Conservation (phyloP, 352 stramenopile genomes). For the Globisporangium irregulare region DNA sequence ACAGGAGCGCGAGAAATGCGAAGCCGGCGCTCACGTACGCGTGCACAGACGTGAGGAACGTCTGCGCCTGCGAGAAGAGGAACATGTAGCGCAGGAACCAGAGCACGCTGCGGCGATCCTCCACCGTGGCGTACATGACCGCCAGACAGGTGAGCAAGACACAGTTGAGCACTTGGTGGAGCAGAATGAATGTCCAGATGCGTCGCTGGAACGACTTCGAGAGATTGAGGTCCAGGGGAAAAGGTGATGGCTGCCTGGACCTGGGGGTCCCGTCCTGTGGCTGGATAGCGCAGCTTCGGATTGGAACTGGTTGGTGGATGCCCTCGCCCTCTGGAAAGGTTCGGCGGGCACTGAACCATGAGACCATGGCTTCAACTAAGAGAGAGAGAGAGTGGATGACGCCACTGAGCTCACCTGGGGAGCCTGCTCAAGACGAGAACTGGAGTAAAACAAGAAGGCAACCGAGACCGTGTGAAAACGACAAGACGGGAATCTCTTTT, state of each 20-base stretch:
- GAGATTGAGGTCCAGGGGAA: background rate
- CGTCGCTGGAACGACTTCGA: background rate
- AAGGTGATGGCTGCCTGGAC: background rate
- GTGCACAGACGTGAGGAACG: background rate
- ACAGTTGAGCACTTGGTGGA: conserved; percentile 3
- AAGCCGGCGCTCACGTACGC: background rate
- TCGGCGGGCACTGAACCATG: background rate
- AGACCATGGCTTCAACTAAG: background rate
- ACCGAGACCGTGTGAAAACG: too few relatives aligned
- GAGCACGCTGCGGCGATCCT: background rate
- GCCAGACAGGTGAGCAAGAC: background rate
- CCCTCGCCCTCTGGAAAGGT: background rate
- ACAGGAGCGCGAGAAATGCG: background rate
- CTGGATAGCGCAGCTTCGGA: background rate
- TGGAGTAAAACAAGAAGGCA: too few relatives aligned
- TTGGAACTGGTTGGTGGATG: background rate
- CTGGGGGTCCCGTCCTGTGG: background rate
- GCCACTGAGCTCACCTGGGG: too few relatives aligned
- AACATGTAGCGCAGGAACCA: conserved; percentile 5
- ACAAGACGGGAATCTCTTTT: too few relatives aligned
- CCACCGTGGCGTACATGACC: background rate
- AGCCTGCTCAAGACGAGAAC: too few relatives aligned
- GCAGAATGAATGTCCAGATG: background rate
- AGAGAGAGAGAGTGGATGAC: background rate
- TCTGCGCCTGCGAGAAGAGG: background rate